A percentile compares a stretch with the other conserved stretches of the same genome.
Evolutionary conservation across 1,284 basidiomycete species (phyloP).

Genomic region (Tranzscheliella williamsii): DNA sequence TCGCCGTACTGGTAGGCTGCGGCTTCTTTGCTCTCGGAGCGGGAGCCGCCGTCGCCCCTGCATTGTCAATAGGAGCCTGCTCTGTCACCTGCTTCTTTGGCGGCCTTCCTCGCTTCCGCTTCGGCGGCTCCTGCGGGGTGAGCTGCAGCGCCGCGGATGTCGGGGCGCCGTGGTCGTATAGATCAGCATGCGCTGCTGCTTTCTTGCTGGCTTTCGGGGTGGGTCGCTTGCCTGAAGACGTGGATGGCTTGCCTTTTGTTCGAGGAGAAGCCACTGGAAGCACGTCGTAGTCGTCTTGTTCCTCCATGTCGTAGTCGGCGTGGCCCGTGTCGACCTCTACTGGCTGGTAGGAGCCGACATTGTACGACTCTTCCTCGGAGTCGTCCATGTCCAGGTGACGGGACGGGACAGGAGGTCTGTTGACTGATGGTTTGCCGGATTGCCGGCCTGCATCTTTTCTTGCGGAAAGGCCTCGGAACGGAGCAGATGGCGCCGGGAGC

Average conservation of each 20-base stretch:
- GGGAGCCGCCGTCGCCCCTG: neutral
- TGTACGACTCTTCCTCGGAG: constrained; percentile 24
- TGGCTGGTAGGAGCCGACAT: constrained; percentile 1
- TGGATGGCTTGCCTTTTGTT: too few species aligned
- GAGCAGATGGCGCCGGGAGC: constrained; percentile 2
- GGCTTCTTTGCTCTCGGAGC: neutral
- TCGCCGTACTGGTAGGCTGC: constrained; percentile 1
- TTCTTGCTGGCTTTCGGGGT: too few species aligned
- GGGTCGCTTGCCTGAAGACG: too few species aligned
- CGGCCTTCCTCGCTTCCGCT: constrained; percentile 19
- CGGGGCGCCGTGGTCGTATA: neutral
- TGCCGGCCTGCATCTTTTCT: constrained; percentile 5
- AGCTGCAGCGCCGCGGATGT: neutral
- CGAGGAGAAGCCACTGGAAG: neutral
- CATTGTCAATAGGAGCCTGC: neutral
- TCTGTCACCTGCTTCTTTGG: constrained; percentile 8
- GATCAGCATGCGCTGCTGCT: too few species aligned
- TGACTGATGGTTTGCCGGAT: constrained; percentile 1
- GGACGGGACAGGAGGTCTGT: neutral
- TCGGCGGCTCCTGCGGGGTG: constrained; percentile 1
- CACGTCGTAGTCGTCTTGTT: neutral
- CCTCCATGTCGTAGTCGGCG: neutral
- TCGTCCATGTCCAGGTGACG: constrained; percentile 12
- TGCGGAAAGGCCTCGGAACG: constrained; percentile 10
- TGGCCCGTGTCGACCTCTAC: neutral